Base-by-base conservation (phyloP, 441 rosid genomes). In the Mallotus japonicus region DNA sequence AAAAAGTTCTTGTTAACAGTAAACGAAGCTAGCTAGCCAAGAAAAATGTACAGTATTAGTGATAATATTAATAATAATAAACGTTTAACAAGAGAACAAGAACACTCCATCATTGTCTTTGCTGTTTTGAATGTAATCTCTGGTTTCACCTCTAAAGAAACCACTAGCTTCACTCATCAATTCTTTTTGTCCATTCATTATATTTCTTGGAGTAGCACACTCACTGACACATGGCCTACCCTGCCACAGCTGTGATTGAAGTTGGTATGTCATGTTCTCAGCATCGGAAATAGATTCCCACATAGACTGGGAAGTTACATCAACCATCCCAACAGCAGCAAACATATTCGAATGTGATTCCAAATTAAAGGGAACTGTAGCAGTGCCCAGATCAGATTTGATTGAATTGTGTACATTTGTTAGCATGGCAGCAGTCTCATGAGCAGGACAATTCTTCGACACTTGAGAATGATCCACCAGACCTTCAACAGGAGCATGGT, bases 241-340 rank as follows among this genome's bases (percentile, higher is more conserved):
- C 68, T 79, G 90, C 88, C 87, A 85, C 50, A 79, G 72, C 47
- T 84, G 87, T 10, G 88, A 69, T 32, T 81, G 86, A 61, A 75
- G 80, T 47, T 77, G 89, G 84, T 80, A 84, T 63, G 72, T 76
- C 82, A 83, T 69, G 73, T 83, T 82, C 72, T 83, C 90, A 4
- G 77, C 86, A 71, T 78, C 85, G 69, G 83, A 80, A 67, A 74
- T 67, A 74, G 85, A 75, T 65, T 82, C 86, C 78, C 67, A 85
- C 75, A 80, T 69, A 40, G 82, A 42, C 73, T 80, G 82, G 28
- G 84, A 58, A 72, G 84, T 70, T 66, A 82, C 37, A 67, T 74
- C 78, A 50, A 76, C 78, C 72, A 83, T 83, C 77, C 78, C 86
- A 72, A 67, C 73, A 65, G 83, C 70, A 62, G 80, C 71, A 82